Base-by-base conservation (phyloP, 495 filamentous ascomycete species). In the Cladorrhinum samala region DNA sequence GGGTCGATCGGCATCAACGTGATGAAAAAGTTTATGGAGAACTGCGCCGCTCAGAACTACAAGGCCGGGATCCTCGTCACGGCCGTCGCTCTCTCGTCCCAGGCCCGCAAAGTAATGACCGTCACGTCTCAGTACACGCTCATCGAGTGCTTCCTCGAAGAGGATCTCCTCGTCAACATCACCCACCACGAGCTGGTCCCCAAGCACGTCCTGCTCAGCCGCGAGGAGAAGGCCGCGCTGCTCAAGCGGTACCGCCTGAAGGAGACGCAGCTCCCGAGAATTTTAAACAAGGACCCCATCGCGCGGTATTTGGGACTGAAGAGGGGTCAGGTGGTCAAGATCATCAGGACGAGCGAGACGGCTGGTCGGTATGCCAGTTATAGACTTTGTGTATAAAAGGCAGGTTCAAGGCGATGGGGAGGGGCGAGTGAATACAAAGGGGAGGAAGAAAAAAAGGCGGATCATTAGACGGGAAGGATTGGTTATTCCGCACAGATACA, bases 141-240 rank as follows among this genome's bases (percentile, higher is more conserved):
- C 61, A 87, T 96, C 62, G 93, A 98, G 76, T 86, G 87, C 60
- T 98, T 97, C 78, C 77, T 91, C 54, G 94, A 98, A 73, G 84
- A 90, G 72, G 91, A 98, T 72, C 72, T 98, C 62, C 78, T 98
- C 42, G 91, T 97, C 65, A 98, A 98, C 71, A 98, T 98, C 69
- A 97, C 92, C 20, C 89, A 90, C 64, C 93, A 98, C 73, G 91
- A 97, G 72, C 82, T 98, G 14, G 93, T 98, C 16, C 93, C 93
- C 24, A 92, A 88, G 65, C 93, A 98, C 66, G 83, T 96, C 17
- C 74, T 97, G 46, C 79, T 98, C 39, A 92, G 87, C 64, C 79
- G 83, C 39, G 90, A 93, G 63, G 94, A 98, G 78, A 96, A 95
- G 79, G 75, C 68, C 50, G 79, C 81, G 36, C 72, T 98, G 59